A percentile compares a stretch with the other conserved stretches of the same genome.
Conservation (phyloP, 2,329 filamentous ascomycete species). For the Fusarium acutatum region DNA sequence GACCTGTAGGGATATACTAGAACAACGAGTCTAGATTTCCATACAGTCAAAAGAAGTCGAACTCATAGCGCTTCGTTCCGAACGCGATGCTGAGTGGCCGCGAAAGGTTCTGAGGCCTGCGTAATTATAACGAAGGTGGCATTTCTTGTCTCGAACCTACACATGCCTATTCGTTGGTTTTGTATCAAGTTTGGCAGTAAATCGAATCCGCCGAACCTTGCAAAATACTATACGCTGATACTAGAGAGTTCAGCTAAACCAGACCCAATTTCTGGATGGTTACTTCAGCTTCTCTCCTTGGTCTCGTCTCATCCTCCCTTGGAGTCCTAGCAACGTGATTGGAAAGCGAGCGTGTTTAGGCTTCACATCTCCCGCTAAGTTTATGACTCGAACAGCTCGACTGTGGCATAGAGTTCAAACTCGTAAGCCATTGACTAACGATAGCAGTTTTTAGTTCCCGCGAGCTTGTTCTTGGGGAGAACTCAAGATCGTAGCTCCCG, state of each 20-base stretch:
- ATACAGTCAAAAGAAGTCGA: background rate
- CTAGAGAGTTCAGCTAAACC: background rate
- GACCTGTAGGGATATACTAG: background rate
- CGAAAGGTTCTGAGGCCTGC: background rate
- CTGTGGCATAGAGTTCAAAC: background rate
- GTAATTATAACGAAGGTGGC: background rate
- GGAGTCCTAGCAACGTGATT: background rate
- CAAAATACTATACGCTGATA: background rate
- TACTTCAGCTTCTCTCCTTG: background rate
- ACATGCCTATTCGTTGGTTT: background rate
- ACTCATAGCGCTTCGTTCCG: background rate
- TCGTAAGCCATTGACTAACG: background rate
- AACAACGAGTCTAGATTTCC: background rate
- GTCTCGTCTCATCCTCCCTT: background rate
- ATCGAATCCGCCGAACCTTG: background rate
- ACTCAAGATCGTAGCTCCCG: background rate
- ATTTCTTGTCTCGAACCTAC: background rate
- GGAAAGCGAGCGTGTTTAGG: background rate
- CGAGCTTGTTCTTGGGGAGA: background rate
- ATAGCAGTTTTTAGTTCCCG: conserved; percentile 30
- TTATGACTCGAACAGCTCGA: background rate
- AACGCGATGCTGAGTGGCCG: background rate
- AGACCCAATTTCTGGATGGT: background rate
- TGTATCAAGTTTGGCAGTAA: background rate
- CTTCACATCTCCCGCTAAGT: background rate